Evolutionary conservation across 2,329 filamentous ascomycete genomes (phyloP), one percentile per base, ranked within the genome.

Genomic region (Colletotrichum sp.): DNA sequence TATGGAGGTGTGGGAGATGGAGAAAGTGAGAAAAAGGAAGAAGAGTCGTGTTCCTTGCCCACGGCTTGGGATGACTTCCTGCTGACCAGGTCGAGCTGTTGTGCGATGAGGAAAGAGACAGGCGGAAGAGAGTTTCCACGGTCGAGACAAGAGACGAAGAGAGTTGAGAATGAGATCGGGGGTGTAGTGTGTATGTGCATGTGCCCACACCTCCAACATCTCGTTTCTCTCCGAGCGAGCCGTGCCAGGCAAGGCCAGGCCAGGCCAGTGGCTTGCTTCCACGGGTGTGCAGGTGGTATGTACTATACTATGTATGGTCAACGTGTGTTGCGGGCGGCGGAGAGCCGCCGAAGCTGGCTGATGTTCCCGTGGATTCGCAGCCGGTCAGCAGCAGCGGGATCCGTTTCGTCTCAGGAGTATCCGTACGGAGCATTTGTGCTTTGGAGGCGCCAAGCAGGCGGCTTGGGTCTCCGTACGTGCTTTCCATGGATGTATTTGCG

Each of bases 181-280:
- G 57, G 59, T 57, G 68, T 59, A 19, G 27, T 28, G 59, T 27
- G 30, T 30, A 60, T n/a, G 68, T 68, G 59, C 57, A 60, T n/a
- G 68, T 68, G 59, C 57, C 55, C 68, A 72, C 55, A 68, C 68
- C 71, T 52, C 39, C 60, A 61, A 55, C 34, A 60, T 30, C 6
- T 19, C 27, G 25, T 52, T 72, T 64, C 68, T 64, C 59, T 67
- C 65, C 65, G 71, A 74, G 74, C 74, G 59, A 76, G 44, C 44
- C 64, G 71, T 73, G 32, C 64, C 64, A 74, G 70, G 39, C 34
- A 25, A 48, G 36, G 16, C 36, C 36, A 44, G 36, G 6, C 36
- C 36, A 44, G 36, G 36, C 16, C 36, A 69, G 57, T 28, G 4
- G 57, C 57, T 28, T 28, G 27, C 27, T 28, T 19, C 57, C 30